Evolutionary conservation across 768 basidiomycete species (phyloP).

Genomic region (Pleurotus giganteus): DNA sequence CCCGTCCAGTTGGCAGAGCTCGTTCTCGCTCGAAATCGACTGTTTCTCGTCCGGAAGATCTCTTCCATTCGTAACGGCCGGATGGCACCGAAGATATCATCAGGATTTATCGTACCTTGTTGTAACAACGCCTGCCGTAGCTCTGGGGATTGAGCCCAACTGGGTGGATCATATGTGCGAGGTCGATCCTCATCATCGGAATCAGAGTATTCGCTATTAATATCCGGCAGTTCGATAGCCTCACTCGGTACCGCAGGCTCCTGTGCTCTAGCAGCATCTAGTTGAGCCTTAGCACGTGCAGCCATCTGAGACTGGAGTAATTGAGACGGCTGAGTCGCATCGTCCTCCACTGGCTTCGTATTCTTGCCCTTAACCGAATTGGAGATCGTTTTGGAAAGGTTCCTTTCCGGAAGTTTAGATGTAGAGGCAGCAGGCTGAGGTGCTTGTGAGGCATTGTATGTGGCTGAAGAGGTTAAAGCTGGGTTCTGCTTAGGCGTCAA

Average conservation of each 20-base stretch:
- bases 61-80: slow-evolving; percentile 90
- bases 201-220: slow-evolving; percentile 95
- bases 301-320: slow-evolving; percentile 67
- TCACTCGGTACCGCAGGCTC: slow-evolving; percentile 61
- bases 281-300: slow-evolving; percentile 65
- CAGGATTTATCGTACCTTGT: slow-evolving; percentile 87
- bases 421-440: slow-evolving; percentile 24
- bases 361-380: slow-evolving; percentile 42
- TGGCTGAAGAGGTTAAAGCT: slow-evolving; percentile 34
- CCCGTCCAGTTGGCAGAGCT: slow-evolving; percentile 97
- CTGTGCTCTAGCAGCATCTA: slow-evolving; percentile 52
- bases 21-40: slow-evolving; percentile 83
- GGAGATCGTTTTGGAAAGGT: slow-evolving; percentile 28
- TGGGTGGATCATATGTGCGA: slow-evolving; percentile 70
- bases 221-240: slow-evolving; percentile 90
- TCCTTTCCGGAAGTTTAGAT: slow-evolving; percentile 24
- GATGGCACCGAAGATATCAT: slow-evolving; percentile 90
- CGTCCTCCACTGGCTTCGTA: slow-evolving; percentile 41
- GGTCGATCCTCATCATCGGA: slow-evolving; percentile 87
- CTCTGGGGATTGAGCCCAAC: slow-evolving; percentile 92
- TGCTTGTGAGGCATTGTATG: slow-evolving; percentile 38
- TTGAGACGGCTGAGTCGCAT: slow-evolving; percentile 58
- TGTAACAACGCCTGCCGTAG: slow-evolving; percentile 73
- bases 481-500: slow-evolving; percentile 38
- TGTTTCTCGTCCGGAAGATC: slow-evolving; percentile 76